Percentiles rank a stretch among this genome's conserved stretches.
Evolutionary conservation across 108 stramenopile genomes (phyloP).

Genomic region (Cylindrotheca closterium): DNA sequence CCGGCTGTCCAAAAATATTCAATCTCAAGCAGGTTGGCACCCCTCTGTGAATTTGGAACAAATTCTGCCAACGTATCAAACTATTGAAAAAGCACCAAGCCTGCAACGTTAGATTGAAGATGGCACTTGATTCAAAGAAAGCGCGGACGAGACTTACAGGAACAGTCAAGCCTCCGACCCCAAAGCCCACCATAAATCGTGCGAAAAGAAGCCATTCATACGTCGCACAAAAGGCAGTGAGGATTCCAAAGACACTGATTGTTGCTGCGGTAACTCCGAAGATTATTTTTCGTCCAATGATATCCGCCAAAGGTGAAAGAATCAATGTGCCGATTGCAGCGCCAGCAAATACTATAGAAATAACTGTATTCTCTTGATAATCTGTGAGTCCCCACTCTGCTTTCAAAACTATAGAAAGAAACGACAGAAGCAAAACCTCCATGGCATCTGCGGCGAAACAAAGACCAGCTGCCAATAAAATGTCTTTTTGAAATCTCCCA

Average conservation of each 20-base stretch:
- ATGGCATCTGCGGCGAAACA: slow-evolving; percentile 78
- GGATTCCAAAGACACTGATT: slow-evolving; percentile 58
- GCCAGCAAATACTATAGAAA: slow-evolving; percentile 67
- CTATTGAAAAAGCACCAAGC: background rate
- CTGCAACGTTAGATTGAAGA: background rate
- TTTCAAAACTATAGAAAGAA: slow-evolving; percentile 52
- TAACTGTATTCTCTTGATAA: slow-evolving; percentile 43
- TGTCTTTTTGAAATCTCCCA: slow-evolving; percentile 54
- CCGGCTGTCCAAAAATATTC: slow-evolving; percentile 78
- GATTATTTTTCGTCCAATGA: slow-evolving; percentile 54
- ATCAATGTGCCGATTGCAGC: slow-evolving; percentile 56
- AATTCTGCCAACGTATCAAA: slow-evolving; percentile 39
- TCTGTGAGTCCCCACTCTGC: slow-evolving; percentile 52
- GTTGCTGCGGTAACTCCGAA: slow-evolving; percentile 42
- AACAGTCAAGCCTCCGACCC: slow-evolving; percentile 66
- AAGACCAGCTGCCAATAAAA: slow-evolving; percentile 60
- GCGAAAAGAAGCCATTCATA: slow-evolving; percentile 37
- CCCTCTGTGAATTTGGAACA: slow-evolving; percentile 47
- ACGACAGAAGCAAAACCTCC: slow-evolving; percentile 66
- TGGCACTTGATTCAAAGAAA: slow-evolving; percentile 24
- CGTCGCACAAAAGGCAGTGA: slow-evolving; percentile 49
- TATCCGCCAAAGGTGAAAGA: slow-evolving; percentile 64
- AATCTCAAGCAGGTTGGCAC: slow-evolving; percentile 41
- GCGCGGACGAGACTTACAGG: slow-evolving; percentile 35
- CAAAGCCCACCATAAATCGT: slow-evolving; percentile 70